Evolutionary conservation across 2,329 filamentous ascomycete genomes (phyloP).

Genomic region (Tolypocladium inflatum): DNA sequence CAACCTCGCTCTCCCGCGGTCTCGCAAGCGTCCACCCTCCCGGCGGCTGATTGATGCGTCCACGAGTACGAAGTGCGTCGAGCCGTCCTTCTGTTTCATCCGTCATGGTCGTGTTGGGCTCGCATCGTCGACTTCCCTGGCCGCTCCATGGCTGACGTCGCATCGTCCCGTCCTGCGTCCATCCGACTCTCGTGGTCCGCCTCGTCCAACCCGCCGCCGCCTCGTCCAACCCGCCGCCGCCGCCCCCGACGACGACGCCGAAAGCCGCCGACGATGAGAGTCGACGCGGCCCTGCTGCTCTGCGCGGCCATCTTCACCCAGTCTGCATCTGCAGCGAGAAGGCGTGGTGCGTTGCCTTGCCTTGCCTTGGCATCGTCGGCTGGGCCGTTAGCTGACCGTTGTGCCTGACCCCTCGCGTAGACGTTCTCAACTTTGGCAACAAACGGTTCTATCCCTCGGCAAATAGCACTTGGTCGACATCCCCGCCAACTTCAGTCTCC

Average conservation of each 20-base stretch:
- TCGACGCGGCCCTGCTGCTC: conserved; percentile 6
- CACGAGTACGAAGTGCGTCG: neutral
- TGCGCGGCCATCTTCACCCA: conserved; percentile 6
- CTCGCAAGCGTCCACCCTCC: neutral
- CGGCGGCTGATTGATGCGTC: neutral
- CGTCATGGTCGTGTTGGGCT: conserved; percentile 1
- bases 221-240: no score
- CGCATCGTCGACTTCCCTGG: neutral
- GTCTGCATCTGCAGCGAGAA: conserved; percentile 4
- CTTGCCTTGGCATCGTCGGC: neutral
- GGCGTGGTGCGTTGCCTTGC: conserved; percentile 6
- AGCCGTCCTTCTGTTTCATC: neutral
- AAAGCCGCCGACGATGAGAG: conserved; percentile 9
- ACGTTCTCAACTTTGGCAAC: neutral
- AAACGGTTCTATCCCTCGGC: neutral
- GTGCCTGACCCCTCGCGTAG: neutral
- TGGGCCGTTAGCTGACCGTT: neutral
- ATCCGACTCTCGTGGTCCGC: neutral
- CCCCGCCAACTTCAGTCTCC: neutral
- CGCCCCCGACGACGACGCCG: neutral
- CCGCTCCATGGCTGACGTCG: conserved; percentile 2
- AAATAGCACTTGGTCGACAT: neutral
- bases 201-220: neutral
- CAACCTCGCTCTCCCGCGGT: neutral
- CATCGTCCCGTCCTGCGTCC: neutral